These are phyloP conservation scores for Tillandsia fasciculata DNA, from an alignment of 176 grass and related monocot genomes.

Conservation along the genomic window DNA sequence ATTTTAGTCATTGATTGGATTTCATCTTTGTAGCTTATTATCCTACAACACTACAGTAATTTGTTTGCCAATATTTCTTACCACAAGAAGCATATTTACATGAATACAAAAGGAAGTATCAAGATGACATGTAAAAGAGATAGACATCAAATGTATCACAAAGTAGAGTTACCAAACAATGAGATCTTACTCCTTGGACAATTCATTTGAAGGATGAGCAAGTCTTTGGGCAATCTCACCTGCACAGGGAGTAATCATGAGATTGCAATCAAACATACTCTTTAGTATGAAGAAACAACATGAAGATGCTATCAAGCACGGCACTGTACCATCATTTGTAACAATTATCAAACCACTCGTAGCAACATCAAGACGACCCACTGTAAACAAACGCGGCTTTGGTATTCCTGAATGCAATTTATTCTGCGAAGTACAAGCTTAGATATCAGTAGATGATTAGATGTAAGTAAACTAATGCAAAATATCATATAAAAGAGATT, in stretches of 20 bases:
- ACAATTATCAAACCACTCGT: conserved; percentile 85
- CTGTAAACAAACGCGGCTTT: conserved; percentile 84
- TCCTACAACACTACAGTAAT: no score
- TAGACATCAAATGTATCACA: conserved; percentile 12
- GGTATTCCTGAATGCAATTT: conserved; percentile 66
- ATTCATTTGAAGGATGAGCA: conserved; percentile 86
- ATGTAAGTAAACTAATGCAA: not conserved
- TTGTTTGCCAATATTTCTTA: no score
- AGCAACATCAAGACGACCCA: conserved; percentile 92
- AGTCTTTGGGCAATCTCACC: conserved; percentile 86
- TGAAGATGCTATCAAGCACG: not conserved
- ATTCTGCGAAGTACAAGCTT: conserved; percentile 30
- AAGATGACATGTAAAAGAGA: conserved; percentile 3
- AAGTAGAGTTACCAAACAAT: conserved; percentile 9
- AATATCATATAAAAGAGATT: not conserved
- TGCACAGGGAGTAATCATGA: conserved; percentile 20
- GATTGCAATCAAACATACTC: not conserved
- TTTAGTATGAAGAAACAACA: not conserved
- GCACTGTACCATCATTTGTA: conserved; percentile 76
- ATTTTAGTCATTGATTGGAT: not conserved
- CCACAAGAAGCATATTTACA: not conserved
- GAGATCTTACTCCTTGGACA: conserved; percentile 74
- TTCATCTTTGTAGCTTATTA: not conserved
- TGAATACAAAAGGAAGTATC: conserved; percentile 19
- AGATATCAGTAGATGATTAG: not conserved